Percentiles rank a stretch among this genome's conserved stretches.
phyloP scores from a whole-genome alignment of 345 rosid genomes.

The Rhodomyrtus tomentosa region DNA sequence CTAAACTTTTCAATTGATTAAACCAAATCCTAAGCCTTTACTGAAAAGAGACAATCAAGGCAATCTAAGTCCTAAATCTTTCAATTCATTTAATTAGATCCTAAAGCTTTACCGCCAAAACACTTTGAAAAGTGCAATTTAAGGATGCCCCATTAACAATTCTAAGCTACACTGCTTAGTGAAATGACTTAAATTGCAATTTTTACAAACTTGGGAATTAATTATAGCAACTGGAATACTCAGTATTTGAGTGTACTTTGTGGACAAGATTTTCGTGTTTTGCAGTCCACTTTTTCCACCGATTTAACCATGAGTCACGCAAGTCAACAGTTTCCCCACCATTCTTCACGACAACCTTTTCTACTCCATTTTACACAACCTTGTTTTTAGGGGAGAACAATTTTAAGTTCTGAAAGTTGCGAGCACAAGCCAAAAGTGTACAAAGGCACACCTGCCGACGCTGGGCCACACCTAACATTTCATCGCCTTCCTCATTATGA shows the following conservation, averaged over 20 bases:
- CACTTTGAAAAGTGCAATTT: no score
- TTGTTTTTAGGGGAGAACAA: not conserved
- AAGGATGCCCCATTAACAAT: not conserved
- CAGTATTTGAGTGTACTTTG: no score
- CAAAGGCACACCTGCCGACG: not conserved
- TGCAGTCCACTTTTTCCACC: not conserved
- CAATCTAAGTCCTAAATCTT: not conserved
- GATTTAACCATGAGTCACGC: not conserved
- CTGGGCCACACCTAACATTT: conserved; percentile 15
- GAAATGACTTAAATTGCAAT: no score
- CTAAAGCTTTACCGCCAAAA: not conserved
- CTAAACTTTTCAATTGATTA: not conserved
- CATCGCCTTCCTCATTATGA: conserved; percentile 29
- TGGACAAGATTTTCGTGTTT: not conserved
- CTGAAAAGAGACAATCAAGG: not conserved
- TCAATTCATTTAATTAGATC: not conserved
- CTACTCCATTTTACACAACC: not conserved
- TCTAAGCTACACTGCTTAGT: not conserved
- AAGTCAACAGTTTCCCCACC: not conserved
- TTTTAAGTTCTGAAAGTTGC: not conserved
- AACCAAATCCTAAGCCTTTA: not conserved
- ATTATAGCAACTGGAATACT: not conserved
- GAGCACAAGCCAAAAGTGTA: not conserved
- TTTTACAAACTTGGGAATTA: not conserved
- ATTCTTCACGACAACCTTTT: not conserved